phyloP scores from a whole-genome alignment of 768 basidiomycete genomes.

The Suillus occidentalis region DNA sequence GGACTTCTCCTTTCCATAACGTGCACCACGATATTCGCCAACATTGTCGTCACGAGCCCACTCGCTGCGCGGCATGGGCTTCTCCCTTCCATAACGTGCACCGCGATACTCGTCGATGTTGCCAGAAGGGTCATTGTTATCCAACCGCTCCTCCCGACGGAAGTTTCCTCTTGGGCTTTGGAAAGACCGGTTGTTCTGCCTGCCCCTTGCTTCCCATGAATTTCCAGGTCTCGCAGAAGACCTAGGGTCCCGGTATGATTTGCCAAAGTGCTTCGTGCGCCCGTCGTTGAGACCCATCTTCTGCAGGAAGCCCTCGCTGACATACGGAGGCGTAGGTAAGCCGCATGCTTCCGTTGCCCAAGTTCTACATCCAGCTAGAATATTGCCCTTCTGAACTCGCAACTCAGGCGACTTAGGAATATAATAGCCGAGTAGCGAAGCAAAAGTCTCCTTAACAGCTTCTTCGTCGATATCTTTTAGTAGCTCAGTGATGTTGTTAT shows the following conservation, averaged over 20 bases:
- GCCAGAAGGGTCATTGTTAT: neutral
- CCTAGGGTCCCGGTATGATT: neutral
- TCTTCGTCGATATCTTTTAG: constrained; percentile 43
- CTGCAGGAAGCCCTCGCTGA: constrained; percentile 48
- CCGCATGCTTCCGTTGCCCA: constrained; percentile 64
- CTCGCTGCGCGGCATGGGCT: neutral
- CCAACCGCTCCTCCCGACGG: neutral
- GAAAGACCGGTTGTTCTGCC: neutral
- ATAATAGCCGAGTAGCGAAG: constrained; percentile 75
- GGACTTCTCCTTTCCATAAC: neutral
- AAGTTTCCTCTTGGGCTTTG: neutral
- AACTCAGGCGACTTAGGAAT: constrained; percentile 49
- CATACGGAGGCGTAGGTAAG: constrained; percentile 48
- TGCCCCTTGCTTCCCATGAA: constrained; percentile 9
- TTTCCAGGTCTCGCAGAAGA: neutral
- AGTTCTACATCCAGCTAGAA: constrained; percentile 57
- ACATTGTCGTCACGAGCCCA: neutral
- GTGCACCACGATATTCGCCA: constrained; percentile 2
- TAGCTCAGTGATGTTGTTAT: constrained; percentile 31
- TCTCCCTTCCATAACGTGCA: constrained; percentile 7
- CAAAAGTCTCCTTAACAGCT: constrained; percentile 60
- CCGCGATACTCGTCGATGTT: constrained; percentile 5
- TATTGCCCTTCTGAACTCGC: constrained; percentile 39
- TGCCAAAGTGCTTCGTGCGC: constrained; percentile 24
- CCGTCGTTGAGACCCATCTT: constrained; percentile 37